Evolutionary conservation across 495 filamentous ascomycete species (phyloP), one percentile per base, ranked within the genome.

Genomic region (Durotheca rogersii): DNA sequence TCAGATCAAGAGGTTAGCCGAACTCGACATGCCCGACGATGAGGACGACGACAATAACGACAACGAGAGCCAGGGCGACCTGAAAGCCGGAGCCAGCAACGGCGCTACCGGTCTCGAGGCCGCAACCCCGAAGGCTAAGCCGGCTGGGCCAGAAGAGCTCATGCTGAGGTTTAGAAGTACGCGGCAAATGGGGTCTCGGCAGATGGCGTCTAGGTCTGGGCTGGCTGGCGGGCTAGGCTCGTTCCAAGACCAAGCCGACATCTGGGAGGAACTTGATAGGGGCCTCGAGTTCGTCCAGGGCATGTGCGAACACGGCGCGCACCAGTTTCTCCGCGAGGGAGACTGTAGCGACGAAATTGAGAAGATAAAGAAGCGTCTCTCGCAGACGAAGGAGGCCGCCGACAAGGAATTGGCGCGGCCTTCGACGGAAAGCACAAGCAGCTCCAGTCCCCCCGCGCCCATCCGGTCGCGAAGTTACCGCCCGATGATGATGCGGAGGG

Each of bases 311-410:
- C 81, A 82, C 41, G 90, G 81, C 10, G 90, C 90, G 1, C 90
- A 92, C 65, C 87, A 93, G 62, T 88, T 94, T 47, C 76, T 96
- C 9, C 81, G 90, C 15, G 82, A 87, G 42, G 90, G 90, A 15
- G 84, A 91, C 50, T 96, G 90, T 67, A 74, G 70, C 12, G 75
- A 79, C 15, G 88, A 95, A 68, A 77, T 94, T 11, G 71, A 76
- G 9, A 82, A 81, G 19, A 86, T 90, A 33, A 81, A 84, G 60
- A 70, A 72, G 41, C 70, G 74, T 1, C 69, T 85, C 17, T 59
- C 48, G 10, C 81, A 87, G 58, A 78, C 83, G 9, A 76, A 80
- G 49, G 81, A 81, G 41, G 55, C 77, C 18, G 80, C 84, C 3
- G 71, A 80, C 45, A 65, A 71, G 32, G 72, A 88, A 47, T 73